phyloP scores from a whole-genome alignment of 768 basidiomycete species.

The Pulveroboletus ravenelii region DNA sequence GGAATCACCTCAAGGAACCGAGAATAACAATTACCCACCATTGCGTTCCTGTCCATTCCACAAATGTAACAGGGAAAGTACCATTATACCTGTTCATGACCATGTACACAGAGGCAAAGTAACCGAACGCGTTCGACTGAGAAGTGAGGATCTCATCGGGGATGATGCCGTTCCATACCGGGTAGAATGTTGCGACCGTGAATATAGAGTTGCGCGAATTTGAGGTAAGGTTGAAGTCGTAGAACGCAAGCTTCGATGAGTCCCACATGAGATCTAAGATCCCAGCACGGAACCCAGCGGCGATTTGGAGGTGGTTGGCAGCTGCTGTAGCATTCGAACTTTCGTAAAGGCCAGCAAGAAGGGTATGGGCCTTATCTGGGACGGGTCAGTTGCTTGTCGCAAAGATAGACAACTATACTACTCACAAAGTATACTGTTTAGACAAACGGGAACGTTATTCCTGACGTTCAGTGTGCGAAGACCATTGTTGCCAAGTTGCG shows the following conservation, averaged over 20 bases:
- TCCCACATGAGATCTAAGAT: constrained; percentile 91
- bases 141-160: constrained; percentile 62
- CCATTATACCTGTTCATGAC: constrained; percentile 85
- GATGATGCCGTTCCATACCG: constrained; percentile 82
- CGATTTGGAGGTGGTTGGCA: constrained; percentile 49
- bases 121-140: constrained; percentile 57
- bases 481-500: constrained; percentile 43
- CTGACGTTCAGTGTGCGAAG: constrained; percentile 69
- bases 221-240: constrained; percentile 80
- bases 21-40: constrained; percentile 46
- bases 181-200: constrained; percentile 76
- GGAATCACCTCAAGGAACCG: not conserved
- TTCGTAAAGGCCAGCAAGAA: constrained; percentile 59
- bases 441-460: constrained; percentile 64
- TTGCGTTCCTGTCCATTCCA: constrained; percentile 68
- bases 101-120: constrained; percentile 72
- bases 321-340: constrained; percentile 40
- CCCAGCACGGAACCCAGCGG: constrained; percentile 55
- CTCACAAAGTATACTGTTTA: constrained; percentile 85
- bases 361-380: constrained; percentile 59
- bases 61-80: constrained; percentile 74
- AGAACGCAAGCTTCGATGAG: constrained; percentile 74
- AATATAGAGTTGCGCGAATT: constrained; percentile 62
- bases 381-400: constrained; percentile 1
- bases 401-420: constrained; percentile 3